Evolutionary conservation across 805 yeast genomes (phyloP).

Genomic region (Saccharomycopsis sp.): DNA sequence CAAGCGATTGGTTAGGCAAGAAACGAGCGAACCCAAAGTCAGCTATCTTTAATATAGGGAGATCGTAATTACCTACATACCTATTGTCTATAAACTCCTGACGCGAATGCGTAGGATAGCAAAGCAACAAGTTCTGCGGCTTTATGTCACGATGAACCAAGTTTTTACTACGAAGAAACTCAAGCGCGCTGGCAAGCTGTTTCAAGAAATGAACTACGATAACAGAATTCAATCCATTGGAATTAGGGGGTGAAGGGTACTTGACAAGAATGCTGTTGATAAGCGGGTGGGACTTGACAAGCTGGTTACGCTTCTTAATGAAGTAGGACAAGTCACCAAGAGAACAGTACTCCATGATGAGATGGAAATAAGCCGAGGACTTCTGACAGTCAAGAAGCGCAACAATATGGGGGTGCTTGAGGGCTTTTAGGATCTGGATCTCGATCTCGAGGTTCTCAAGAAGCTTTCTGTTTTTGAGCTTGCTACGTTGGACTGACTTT

Average conservation of each 20-base stretch:
- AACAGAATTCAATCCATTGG: slow-evolving; percentile 73
- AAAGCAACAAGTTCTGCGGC: slow-evolving; percentile 79
- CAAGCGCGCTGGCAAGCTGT: slow-evolving; percentile 79
- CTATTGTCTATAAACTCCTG: slow-evolving; percentile 48
- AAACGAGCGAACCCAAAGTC: slow-evolving; percentile 97
- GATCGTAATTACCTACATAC: slow-evolving; percentile 75
- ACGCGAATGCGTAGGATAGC: slow-evolving; percentile 71
- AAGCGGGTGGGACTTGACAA: slow-evolving; percentile 69
- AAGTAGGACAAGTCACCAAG: slow-evolving; percentile 89
- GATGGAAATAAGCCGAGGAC: slow-evolving; percentile 70
- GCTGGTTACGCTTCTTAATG: slow-evolving; percentile 67
- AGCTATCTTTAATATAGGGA: slow-evolving; percentile 89
- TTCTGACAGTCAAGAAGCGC: slow-evolving; percentile 76
- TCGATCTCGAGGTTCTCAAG: slow-evolving; percentile 90
- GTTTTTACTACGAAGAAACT: slow-evolving; percentile 74
- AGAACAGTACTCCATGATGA: slow-evolving; percentile 95
- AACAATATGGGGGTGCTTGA: slow-evolving; percentile 92
- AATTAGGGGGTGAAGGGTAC: slow-evolving; percentile 75
- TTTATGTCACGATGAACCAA: slow-evolving; percentile 93
- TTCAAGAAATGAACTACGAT: slow-evolving; percentile 79
- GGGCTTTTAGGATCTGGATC: slow-evolving; percentile 77
- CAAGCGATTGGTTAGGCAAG: slow-evolving; percentile 87
- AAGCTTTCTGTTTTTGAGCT: slow-evolving; percentile 77
- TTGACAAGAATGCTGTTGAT: slow-evolving; percentile 68
- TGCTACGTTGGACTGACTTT: slow-evolving; percentile 77